Evolutionary conservation across 2,329 filamentous ascomycete species (phyloP), one percentile per base, ranked within the genome.

Genomic region (Nothophoma quercina): DNA sequence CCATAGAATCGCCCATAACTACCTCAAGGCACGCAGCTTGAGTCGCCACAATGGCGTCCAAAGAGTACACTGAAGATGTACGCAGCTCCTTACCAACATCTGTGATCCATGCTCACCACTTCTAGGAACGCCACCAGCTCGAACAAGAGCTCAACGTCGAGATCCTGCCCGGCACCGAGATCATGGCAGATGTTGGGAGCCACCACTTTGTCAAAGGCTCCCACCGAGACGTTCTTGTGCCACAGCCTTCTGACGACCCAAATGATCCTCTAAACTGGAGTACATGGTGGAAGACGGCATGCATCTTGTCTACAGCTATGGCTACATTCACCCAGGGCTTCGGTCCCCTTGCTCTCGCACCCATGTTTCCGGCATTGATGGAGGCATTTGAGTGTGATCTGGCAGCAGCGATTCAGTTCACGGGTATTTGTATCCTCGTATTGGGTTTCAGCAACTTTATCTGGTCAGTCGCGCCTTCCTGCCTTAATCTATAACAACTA

Each of bases 161-260:
- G 56, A 79, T 85, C 50, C 70, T 84, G 32, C 83, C 83, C 3
- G 83, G 83, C 19, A 85, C 83, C 4, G 83, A 85, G 68, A 77
- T 85, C 63, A 85, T 85, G 83, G 72, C 78, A 7, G 82, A 88
- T 76, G 79, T 87, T 29, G 84, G 83, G 16, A 75, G 76, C 1
- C 83, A 86, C 69, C 85, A 87, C 68, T 88, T 88, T 62, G 83
- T 88, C 63, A 88, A 87, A 54, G 69, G 69, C 2, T 38, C 62
- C 7, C 71, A 72, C 30, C 65, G 67, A 34, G 79, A 78, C 2
- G 77, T 83, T 13, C 73, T 84, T 39, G 81, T 83, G 18, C 83
- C 82, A 2, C 81, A 84, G 63, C 82, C 82, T 0, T 80, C 77
- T 46, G 77, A 63, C 29, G 77, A 82, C 43, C 75, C 78, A 1